Conservation (phyloP, 106 monocot species). For the Alisma plantagoaquatica region DNA sequence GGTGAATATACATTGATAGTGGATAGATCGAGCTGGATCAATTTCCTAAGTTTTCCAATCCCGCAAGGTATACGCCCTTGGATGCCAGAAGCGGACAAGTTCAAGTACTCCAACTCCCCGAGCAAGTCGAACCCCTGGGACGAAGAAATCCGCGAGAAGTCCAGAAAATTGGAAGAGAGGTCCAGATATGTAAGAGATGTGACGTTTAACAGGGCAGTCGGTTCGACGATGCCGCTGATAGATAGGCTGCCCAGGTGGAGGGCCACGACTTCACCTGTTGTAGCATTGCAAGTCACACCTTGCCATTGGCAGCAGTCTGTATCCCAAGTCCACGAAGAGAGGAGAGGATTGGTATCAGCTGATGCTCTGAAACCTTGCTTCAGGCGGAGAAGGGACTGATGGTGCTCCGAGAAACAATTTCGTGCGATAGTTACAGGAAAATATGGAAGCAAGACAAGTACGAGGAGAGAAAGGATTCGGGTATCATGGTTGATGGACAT, state of each 20-base stretch:
- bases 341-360: neutral
- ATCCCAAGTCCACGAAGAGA: constrained; percentile 18
- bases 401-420: constrained; percentile 6
- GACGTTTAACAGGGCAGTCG: constrained; percentile 33
- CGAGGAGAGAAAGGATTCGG: no score
- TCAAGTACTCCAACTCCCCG: constrained; percentile 21
- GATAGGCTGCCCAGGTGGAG: constrained; percentile 34
- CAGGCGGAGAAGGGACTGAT: constrained; percentile 17
- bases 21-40: constrained; percentile 41
- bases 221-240: constrained; percentile 21
- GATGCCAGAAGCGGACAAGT: constrained; percentile 45
- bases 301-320: constrained; percentile 44
- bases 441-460: neutral
- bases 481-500: no score
- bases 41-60: constrained; percentile 18
- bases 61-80: constrained; percentile 25
- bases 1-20: neutral
- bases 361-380: constrained; percentile 8
- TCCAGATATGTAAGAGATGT: constrained; percentile 31
- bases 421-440: constrained; percentile 1
- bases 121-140: constrained; percentile 15
- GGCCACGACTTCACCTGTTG: constrained; percentile 14
- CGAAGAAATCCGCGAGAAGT: constrained; percentile 3
- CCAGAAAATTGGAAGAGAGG: constrained; percentile 27
- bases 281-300: constrained; percentile 32